These are phyloP conservation scores for Cucurbita maxima DNA, from an alignment of 306 rosid species.

Conservation along the genomic window DNA sequence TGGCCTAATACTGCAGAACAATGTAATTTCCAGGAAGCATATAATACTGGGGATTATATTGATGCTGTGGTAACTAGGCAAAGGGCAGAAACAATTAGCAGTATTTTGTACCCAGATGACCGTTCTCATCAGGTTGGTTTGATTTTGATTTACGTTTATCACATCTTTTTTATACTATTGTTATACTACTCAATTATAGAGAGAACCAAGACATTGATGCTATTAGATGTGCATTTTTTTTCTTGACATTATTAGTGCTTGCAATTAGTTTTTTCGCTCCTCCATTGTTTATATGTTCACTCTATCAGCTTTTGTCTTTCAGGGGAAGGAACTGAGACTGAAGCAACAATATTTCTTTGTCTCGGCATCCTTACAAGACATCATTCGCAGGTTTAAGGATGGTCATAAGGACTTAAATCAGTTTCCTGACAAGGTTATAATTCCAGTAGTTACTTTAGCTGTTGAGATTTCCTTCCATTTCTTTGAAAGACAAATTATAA, in stretches of 20 bases:
- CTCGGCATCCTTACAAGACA: constrained; percentile 62
- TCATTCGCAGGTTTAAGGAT: constrained; percentile 62
- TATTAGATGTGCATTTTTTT: not conserved
- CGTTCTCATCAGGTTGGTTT: constrained; percentile 53
- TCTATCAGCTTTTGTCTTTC: constrained; percentile 12
- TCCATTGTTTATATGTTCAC: constrained; percentile 8
- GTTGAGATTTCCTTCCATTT: not conserved
- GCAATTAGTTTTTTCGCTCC: not conserved
- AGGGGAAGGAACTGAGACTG: constrained; percentile 67
- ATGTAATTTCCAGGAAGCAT: constrained; percentile 39
- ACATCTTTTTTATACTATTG: not conserved
- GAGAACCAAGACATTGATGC: not conserved
- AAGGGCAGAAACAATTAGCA: constrained; percentile 58
- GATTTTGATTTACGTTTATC: not conserved
- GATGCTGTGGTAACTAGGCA: constrained; percentile 54
- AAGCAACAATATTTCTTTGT: constrained; percentile 68
- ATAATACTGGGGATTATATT: constrained; percentile 67
- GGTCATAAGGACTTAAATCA: constrained; percentile 38
- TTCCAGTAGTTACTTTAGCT: constrained; percentile 3
- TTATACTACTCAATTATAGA: not conserved
- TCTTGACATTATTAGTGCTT: not conserved
- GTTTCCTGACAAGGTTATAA: constrained; percentile 50
- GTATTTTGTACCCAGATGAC: constrained; percentile 64
- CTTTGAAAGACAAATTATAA: not conserved
- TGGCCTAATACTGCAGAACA: not conserved